Percentiles rank a stretch among this genome's conserved stretches.
These are phyloP conservation scores for Sclerotinia spermophila DNA, from an alignment of 2,329 filamentous ascomycete species.

Conservation along the genomic window DNA sequence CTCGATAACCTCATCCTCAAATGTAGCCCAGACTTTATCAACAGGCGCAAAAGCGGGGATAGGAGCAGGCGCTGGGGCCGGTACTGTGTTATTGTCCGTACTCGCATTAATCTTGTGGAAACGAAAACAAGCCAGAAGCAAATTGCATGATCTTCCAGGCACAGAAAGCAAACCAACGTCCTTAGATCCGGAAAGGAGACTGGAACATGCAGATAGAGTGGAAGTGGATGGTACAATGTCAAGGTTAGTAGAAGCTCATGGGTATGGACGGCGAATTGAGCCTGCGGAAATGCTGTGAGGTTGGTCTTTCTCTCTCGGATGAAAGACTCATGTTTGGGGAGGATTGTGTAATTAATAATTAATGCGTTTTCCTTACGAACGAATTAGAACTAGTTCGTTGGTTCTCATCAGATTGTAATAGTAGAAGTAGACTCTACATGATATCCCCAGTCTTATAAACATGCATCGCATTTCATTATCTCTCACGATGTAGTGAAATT, in stretches of 20 bases:
- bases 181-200: not conserved
- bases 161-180: not conserved
- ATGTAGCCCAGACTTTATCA: not conserved
- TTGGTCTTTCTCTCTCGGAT: not conserved
- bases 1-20: not conserved
- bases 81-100: not conserved
- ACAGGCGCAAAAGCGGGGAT: not conserved
- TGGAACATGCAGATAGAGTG: not conserved
- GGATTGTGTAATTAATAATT: not conserved
- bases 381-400: not conserved
- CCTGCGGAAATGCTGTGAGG: not conserved
- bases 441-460: too few species aligned
- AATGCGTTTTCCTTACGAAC: not conserved
- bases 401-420: not conserved
- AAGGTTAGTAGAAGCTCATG: not conserved
- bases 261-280: not conserved
- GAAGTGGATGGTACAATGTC: not conserved
- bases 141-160: not conserved
- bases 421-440: too few species aligned
- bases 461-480: not conserved
- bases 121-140: not conserved
- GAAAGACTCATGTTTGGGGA: not conserved
- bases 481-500: not conserved
- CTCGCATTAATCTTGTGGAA: not conserved
- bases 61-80: not conserved